These are phyloP conservation scores for Graphiopsis chlorocephala DNA, from an alignment of 2,329 filamentous ascomycete species.

Conservation along the genomic window DNA sequence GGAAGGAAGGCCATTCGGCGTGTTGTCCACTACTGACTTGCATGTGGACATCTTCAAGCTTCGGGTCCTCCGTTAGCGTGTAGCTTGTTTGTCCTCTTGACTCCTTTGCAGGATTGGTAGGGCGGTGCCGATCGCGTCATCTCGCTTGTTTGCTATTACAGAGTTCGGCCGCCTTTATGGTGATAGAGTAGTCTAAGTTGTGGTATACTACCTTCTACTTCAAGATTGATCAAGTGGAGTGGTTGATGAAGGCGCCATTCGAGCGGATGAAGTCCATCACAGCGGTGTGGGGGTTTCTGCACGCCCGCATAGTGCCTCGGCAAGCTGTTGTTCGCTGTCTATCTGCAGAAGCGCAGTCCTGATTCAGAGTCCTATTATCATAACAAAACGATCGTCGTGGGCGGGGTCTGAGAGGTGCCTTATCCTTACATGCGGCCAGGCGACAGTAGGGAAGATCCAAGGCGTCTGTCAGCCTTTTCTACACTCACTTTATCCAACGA, in stretches of 20 bases:
- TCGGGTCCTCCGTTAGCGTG: background rate
- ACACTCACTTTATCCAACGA: background rate
- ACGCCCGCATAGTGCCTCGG: background rate
- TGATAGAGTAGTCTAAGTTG: background rate
- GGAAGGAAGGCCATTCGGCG: background rate
- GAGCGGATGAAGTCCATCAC: background rate
- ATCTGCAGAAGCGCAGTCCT: background rate
- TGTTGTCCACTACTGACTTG: background rate
- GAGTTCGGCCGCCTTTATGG: background rate
- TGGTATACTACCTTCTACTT: slow-evolving; percentile 1
- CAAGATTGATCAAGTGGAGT: slow-evolving; percentile 1
- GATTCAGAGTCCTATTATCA: background rate
- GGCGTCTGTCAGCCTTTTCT: background rate
- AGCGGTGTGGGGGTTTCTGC: background rate
- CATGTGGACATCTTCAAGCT: background rate
- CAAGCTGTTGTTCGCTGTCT: background rate
- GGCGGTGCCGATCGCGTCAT: background rate
- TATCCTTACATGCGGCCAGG: background rate
- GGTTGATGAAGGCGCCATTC: background rate
- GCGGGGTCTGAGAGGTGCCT: background rate
- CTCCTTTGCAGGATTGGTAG: background rate
- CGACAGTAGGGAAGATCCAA: background rate
- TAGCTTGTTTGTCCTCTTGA: background rate
- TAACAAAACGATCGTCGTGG: background rate
- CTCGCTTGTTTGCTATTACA: background rate